phyloP scores from a whole-genome alignment of 2,329 filamentous ascomycete species.

The Aureobasidium sp. region DNA sequence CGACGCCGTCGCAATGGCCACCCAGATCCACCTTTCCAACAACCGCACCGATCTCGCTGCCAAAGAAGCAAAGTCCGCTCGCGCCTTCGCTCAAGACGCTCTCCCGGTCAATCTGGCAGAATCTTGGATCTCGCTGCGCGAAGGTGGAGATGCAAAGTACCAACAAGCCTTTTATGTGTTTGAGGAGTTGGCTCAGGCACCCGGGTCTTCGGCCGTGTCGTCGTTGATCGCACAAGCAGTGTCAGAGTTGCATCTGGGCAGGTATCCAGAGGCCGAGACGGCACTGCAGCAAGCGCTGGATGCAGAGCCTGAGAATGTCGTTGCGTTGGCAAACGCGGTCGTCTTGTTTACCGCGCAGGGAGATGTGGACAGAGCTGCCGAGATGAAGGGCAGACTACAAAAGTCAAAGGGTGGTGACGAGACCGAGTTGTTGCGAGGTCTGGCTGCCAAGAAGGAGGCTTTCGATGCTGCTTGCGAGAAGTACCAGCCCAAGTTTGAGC shows the following conservation, averaged over 20 bases:
- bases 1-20: slow-evolving; percentile 73
- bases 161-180: slow-evolving; percentile 97
- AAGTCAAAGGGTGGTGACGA: slow-evolving; percentile 38
- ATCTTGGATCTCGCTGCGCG: slow-evolving; percentile 84
- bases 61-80: slow-evolving; percentile 80
- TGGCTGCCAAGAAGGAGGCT: slow-evolving; percentile 76
- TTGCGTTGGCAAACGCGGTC: slow-evolving; percentile 74
- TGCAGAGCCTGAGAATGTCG: slow-evolving; percentile 62
- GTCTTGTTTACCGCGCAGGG: slow-evolving; percentile 73
- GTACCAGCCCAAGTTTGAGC: slow-evolving; percentile 75
- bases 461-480: slow-evolving; percentile 84
- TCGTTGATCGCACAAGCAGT: slow-evolving; percentile 83
- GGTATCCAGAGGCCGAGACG: slow-evolving; percentile 80
- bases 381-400: slow-evolving; percentile 48
- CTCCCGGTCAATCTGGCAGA: slow-evolving; percentile 90
- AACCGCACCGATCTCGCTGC: slow-evolving; percentile 85
- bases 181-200: slow-evolving; percentile 86
- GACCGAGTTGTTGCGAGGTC: slow-evolving; percentile 37
- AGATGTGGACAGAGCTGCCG: slow-evolving; percentile 52
- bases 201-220: slow-evolving; percentile 67
- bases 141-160: slow-evolving; percentile 93
- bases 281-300: slow-evolving; percentile 74
- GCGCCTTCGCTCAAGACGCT: slow-evolving; percentile 92
- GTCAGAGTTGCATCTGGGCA: slow-evolving; percentile 82
- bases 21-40: slow-evolving; percentile 86